Conservation (phyloP, 1,284 basidiomycete species). For the Fistulinella cinereoalba region DNA sequence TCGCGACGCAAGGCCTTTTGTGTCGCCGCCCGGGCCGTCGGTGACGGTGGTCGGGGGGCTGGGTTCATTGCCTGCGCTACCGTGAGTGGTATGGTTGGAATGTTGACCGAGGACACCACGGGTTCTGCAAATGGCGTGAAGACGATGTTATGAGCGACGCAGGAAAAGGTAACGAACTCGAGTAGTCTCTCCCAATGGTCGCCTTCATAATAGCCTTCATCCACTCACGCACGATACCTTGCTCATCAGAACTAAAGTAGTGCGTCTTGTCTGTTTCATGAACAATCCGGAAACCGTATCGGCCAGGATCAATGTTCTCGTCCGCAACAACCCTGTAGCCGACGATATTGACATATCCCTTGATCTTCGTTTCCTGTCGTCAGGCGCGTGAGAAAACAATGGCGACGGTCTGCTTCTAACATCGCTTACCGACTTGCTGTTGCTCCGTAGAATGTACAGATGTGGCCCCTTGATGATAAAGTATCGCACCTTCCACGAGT, state of each 20-base stretch:
- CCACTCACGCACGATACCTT: constrained; percentile 85
- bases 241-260: constrained; percentile 90
- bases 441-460: constrained; percentile 80
- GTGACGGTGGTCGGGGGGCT: constrained; percentile 91
- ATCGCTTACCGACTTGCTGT: constrained; percentile 54
- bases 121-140: constrained; percentile 54
- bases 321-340: constrained; percentile 95
- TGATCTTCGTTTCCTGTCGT: constrained; percentile 84
- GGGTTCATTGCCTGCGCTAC: constrained; percentile 97
- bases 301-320: constrained; percentile 88
- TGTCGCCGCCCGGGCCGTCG: constrained; percentile 81
- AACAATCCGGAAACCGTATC: constrained; percentile 93
- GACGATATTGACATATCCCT: constrained; percentile 89
- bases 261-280: constrained; percentile 89
- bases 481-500: constrained; percentile 90
- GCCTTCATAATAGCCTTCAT: constrained; percentile 99
- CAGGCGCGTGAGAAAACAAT: constrained; percentile 1
- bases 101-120: constrained; percentile 95
- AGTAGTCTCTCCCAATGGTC: constrained; percentile 91
- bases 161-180: constrained; percentile 51
- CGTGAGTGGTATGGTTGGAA: constrained; percentile 92
- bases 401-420: background rate
- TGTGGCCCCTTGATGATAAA: constrained; percentile 93
- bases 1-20: constrained; percentile 86
- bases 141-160: background rate